Evolutionary conservation across 1,139 yeast species (phyloP).

Genomic region (Taphrina communis): DNA sequence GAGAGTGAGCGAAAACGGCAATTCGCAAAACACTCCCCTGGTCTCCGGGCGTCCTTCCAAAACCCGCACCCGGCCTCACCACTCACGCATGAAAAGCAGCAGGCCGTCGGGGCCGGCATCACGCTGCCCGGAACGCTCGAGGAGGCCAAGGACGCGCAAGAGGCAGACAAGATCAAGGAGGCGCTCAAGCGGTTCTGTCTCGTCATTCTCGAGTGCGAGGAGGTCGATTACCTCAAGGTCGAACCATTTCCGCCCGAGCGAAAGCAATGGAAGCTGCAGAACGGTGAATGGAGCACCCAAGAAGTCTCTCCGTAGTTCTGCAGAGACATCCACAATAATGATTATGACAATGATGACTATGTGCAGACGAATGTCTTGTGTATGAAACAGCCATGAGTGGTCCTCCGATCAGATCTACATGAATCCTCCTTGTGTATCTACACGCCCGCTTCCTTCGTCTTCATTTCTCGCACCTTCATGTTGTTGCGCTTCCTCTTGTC

Average conservation of each 20-base stretch:
- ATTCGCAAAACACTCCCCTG: conserved; percentile 39
- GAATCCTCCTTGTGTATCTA: conserved; percentile 23
- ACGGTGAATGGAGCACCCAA: conserved; percentile 7
- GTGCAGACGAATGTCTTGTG: neutral
- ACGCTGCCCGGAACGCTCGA: conserved; percentile 30
- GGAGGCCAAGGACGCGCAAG: conserved; percentile 29
- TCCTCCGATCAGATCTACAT: neutral
- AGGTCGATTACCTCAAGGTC: conserved; percentile 35
- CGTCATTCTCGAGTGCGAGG: conserved; percentile 28
- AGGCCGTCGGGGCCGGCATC: conserved; percentile 16
- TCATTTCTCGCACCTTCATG: neutral
- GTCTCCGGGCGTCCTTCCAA: conserved; percentile 31
- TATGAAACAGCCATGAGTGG: too few species aligned
- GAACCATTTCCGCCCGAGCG: conserved; percentile 34
- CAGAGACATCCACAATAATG: too few species aligned
- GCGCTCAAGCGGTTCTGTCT: conserved; percentile 37
- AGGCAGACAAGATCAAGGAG: conserved; percentile 14
- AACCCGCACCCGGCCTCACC: conserved; percentile 35
- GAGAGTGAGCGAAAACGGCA: conserved; percentile 36
- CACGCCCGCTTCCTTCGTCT: neutral
- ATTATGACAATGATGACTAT: neutral
- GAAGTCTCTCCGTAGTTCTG: conserved; percentile 19
- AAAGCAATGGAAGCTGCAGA: conserved; percentile 29
- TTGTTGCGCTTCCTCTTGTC: neutral
- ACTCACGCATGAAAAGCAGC: conserved; percentile 26